phyloP scores from a whole-genome alignment of 106 monocot genomes.

The Amphibolis antarctica region DNA sequence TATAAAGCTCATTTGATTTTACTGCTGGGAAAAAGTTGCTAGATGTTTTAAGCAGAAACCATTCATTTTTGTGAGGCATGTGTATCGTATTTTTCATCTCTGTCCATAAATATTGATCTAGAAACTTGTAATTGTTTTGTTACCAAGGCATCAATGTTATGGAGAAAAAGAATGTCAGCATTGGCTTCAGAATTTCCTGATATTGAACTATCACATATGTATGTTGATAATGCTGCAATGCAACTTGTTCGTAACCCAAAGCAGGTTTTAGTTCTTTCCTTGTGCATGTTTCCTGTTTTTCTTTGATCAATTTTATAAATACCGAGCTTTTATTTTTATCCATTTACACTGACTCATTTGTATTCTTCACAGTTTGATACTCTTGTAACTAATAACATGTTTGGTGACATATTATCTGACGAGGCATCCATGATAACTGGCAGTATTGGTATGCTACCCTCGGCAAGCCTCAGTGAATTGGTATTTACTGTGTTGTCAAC shows the following conservation, averaged over 20 bases:
- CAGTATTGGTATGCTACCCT: slow-evolving; percentile 98
- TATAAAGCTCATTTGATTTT: too few relatives aligned
- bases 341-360: not conserved
- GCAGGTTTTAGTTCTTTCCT: slow-evolving; percentile 40
- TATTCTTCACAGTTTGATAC: slow-evolving; percentile 75
- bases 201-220: slow-evolving; percentile 85
- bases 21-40: too few relatives aligned
- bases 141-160: slow-evolving; percentile 73
- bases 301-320: not conserved
- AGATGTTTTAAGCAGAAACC: too few relatives aligned
- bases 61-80: too few relatives aligned
- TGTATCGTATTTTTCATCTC: not conserved
- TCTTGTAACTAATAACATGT: slow-evolving; percentile 89
- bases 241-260: slow-evolving; percentile 85
- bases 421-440: slow-evolving; percentile 97
- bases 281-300: not conserved
- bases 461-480: slow-evolving; percentile 82
- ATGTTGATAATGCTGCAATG: slow-evolving; percentile 96
- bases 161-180: slow-evolving; percentile 57
- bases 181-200: slow-evolving; percentile 68
- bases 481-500: slow-evolving; percentile 18
- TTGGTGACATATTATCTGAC: slow-evolving; percentile 92
- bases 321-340: not conserved
- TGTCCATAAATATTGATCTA: not conserved
- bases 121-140: not conserved